Evolutionary conservation across 2,329 filamentous ascomycete genomes (phyloP), one percentile per base, ranked within the genome.

Genomic region (Microascus cirrosus): DNA sequence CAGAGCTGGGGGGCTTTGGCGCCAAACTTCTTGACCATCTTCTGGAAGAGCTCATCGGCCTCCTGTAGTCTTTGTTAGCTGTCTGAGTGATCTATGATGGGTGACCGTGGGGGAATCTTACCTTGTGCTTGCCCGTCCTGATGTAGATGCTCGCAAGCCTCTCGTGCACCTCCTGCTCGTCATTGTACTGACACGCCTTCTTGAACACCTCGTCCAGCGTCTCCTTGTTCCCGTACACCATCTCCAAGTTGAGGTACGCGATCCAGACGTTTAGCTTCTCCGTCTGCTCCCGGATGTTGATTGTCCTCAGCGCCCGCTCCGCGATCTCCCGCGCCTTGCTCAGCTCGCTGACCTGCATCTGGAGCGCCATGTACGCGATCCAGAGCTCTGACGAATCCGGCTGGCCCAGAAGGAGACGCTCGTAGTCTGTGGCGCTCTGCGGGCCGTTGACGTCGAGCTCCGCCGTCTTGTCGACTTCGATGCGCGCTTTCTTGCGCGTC

Each of bases 351-450:
- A 95, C 82, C 68, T 95, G 87, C 71, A 96, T 86, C 73, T 97
- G 90, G 80, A 95, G 95, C n/a, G 92, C 91, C 90, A 99, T 97
- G 74, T 99, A 99, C 63, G 90, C 83, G 58, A 96, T 89, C 94
- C 94, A 99, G 32, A 97, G 81, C 61, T 87, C 79, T 0, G 93
- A 95, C n/a, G 89, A 93, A 73, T 97, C 91, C 2, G 94, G 91
- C 69, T 95, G 89, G 58, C 91, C 90, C 24, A 99, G 83, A 50
- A 99, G 82, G 25, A 96, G 84, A 64, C 94, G 87, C 74, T 99
- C 95, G 70, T 91, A 99, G 71, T 99, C 95, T 61, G 88, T 89
- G 18, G 89, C 82, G 1, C 90, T 93, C 69, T 95, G 91, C 2
- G 94, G 94, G 0, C 93, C 93, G 64, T 92, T 84, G 53, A 82